phyloP scores from a whole-genome alignment of 495 filamentous ascomycete genomes.

The Penicillium goetzii region DNA sequence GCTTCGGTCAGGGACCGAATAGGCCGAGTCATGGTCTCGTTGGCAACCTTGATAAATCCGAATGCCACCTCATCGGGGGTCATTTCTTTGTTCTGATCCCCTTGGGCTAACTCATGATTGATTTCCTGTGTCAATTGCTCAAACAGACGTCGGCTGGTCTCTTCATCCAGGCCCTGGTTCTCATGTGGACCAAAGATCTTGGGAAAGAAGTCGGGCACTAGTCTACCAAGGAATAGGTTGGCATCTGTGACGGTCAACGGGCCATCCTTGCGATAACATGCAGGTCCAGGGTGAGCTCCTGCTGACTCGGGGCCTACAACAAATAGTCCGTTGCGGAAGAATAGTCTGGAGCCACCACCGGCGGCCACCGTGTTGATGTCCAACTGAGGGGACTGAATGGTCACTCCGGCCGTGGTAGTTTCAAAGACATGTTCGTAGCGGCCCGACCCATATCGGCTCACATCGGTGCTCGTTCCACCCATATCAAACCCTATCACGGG shows the following conservation, averaged over 20 bases:
- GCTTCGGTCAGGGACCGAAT: conserved; percentile 93
- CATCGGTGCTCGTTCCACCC: conserved; percentile 90
- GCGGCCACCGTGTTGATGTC: conserved; percentile 96
- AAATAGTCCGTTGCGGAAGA: conserved; percentile 84
- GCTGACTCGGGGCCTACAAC: conserved; percentile 92
- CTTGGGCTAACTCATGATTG: conserved; percentile 53
- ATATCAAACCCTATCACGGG: conserved; percentile 96
- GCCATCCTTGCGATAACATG: conserved; percentile 89
- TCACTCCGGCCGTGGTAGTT: conserved; percentile 90
- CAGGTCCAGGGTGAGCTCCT: conserved; percentile 85
- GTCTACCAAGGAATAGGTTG: conserved; percentile 79
- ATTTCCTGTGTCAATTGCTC: conserved; percentile 72
- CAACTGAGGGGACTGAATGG: conserved; percentile 88
- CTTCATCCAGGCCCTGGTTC: conserved; percentile 74
- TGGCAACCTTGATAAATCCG: conserved; percentile 72
- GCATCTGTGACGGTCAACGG: conserved; percentile 91
- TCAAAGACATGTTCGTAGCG: conserved; percentile 93
- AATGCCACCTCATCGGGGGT: conserved; percentile 81
- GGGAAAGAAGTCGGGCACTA: conserved; percentile 92
- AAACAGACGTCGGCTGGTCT: conserved; percentile 70
- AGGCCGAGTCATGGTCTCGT: conserved; percentile 93
- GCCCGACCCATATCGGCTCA: conserved; percentile 71
- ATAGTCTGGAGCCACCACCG: conserved; percentile 84
- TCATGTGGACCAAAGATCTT: conserved; percentile 90
- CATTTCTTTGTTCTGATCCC: conserved; percentile 65